A percentile compares a stretch with the other conserved stretches of the same genome.
Conservation (phyloP, 1,284 basidiomycete species). For the Phlebopus sp. region DNA sequence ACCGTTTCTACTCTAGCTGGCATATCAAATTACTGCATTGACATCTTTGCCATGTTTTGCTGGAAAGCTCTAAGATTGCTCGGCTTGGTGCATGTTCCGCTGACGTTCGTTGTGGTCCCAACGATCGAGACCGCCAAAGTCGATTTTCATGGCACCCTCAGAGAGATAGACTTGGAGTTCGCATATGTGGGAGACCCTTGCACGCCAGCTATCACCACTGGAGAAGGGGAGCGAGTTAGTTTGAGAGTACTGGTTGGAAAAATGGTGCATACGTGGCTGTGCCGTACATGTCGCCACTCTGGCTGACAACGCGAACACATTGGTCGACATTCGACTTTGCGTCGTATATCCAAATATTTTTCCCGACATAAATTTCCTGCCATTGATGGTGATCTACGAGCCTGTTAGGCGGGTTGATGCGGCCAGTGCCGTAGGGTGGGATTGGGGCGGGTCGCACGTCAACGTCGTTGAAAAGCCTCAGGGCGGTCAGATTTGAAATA, state of each 20-base stretch:
- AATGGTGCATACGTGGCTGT: constrained; percentile 62
- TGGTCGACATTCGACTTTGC: constrained; percentile 59
- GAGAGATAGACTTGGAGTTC: constrained; percentile 70
- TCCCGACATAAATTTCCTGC: constrained; percentile 73
- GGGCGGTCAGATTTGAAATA: constrained; percentile 60
- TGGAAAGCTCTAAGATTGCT: constrained; percentile 7
- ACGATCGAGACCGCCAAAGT: constrained; percentile 71
- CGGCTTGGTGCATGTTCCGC: constrained; percentile 57
- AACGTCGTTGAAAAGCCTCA: constrained; percentile 71
- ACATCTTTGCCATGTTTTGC: constrained; percentile 6
- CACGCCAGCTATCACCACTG: constrained; percentile 79
- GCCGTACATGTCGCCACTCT: constrained; percentile 61
- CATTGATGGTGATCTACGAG: constrained; percentile 61
- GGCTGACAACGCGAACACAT: constrained; percentile 60
- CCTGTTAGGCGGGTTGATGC: constrained; percentile 47
- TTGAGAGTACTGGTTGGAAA: neutral
- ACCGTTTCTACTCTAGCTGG: constrained; percentile 24
- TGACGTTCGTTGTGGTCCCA: constrained; percentile 64
- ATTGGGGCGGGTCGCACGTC: constrained; percentile 52
- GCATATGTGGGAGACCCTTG: constrained; percentile 61
- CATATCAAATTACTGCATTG: constrained; percentile 21
- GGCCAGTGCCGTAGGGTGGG: constrained; percentile 43
- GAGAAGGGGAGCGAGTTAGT: constrained; percentile 11
- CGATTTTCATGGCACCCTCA: constrained; percentile 61
- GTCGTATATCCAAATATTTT: constrained; percentile 74